A percentile compares a stretch with the other conserved stretches of the same genome.
phyloP scores from a whole-genome alignment of 1,284 basidiomycete genomes.

The Trametes versicolor region DNA sequence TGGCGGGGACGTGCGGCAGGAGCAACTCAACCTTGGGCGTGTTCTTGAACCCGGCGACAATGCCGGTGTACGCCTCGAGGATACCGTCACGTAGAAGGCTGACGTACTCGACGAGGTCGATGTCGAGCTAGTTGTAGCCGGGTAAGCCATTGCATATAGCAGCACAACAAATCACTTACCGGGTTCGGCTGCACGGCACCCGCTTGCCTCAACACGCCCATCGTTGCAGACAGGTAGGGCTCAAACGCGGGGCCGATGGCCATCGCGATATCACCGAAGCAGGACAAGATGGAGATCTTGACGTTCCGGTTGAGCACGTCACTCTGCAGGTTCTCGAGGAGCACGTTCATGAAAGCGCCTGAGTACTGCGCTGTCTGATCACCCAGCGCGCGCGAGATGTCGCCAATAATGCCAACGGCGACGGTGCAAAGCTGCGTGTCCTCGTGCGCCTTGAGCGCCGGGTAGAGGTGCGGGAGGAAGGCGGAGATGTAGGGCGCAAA shows the following conservation, averaged over 20 bases:
- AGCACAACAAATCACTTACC: conserved; percentile 54
- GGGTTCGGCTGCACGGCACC: conserved; percentile 88
- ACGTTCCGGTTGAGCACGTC: conserved; percentile 93
- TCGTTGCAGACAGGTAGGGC: conserved; percentile 90
- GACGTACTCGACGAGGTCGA: conserved; percentile 94
- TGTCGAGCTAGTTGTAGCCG: conserved; percentile 69
- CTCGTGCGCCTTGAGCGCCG: conserved; percentile 92
- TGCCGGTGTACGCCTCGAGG: conserved; percentile 95
- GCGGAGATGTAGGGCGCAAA: conserved; percentile 93
- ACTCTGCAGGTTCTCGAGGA: conserved; percentile 93
- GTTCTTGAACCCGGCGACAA: conserved; percentile 90
- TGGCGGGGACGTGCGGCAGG: conserved; percentile 78
- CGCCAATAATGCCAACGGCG: conserved; percentile 95
- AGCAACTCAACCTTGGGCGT: conserved; percentile 78
- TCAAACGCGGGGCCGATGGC: conserved; percentile 91
- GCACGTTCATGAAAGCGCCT: conserved; percentile 88
- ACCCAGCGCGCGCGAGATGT: conserved; percentile 93
- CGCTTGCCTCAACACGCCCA: conserved; percentile 93
- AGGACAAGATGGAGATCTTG: conserved; percentile 95
- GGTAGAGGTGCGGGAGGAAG: conserved; percentile 91
- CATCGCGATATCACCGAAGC: conserved; percentile 97
- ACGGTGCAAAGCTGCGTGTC: conserved; percentile 97
- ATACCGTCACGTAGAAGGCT: conserved; percentile 93
- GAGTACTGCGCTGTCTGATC: conserved; percentile 87
- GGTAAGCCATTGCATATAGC: conserved; percentile 15